Conservation (phyloP, 768 basidiomycete genomes). For the Trametes villosa region DNA sequence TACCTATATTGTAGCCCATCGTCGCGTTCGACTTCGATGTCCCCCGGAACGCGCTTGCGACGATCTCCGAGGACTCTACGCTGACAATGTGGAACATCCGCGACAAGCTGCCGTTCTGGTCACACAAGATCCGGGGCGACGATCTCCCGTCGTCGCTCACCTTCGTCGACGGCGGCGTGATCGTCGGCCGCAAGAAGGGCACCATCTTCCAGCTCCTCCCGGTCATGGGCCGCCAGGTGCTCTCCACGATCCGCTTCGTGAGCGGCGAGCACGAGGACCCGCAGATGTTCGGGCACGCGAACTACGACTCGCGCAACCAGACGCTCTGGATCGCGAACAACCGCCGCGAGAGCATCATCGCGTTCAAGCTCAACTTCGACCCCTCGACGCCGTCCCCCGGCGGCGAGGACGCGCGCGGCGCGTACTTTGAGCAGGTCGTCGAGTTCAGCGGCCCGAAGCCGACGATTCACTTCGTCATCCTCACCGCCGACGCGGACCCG, state of each 20-base stretch:
- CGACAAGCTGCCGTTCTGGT: constrained; percentile 75
- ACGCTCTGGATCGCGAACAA: constrained; percentile 89
- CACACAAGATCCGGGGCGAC: constrained; percentile 77
- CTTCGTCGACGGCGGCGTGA: constrained; percentile 84
- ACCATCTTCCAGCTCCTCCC: constrained; percentile 84
- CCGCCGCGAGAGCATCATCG: constrained; percentile 82
- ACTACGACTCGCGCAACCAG: constrained; percentile 83
- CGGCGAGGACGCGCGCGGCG: constrained; percentile 64
- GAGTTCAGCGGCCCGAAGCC: constrained; percentile 85
- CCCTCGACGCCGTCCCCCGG: constrained; percentile 51
- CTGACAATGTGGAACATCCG: constrained; percentile 83
- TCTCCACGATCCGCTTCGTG: constrained; percentile 81
- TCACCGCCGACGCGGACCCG: constrained; percentile 84
- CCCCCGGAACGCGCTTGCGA: constrained; percentile 74
- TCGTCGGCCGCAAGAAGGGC: constrained; percentile 83
- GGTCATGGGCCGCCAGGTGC: constrained; percentile 69
- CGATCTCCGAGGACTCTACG: constrained; percentile 82
- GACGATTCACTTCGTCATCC: constrained; percentile 87
- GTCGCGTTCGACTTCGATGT: constrained; percentile 88
- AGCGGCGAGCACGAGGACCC: constrained; percentile 70
- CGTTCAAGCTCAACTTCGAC: constrained; percentile 75
- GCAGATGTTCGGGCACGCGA: constrained; percentile 89
- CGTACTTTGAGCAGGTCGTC: constrained; percentile 72
- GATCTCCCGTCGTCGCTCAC: constrained; percentile 82
- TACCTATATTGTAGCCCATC: constrained; percentile 58